Base-by-base conservation (phyloP, 2,329 filamentous ascomycete species). In the Thielaviopsis musarum region DNA sequence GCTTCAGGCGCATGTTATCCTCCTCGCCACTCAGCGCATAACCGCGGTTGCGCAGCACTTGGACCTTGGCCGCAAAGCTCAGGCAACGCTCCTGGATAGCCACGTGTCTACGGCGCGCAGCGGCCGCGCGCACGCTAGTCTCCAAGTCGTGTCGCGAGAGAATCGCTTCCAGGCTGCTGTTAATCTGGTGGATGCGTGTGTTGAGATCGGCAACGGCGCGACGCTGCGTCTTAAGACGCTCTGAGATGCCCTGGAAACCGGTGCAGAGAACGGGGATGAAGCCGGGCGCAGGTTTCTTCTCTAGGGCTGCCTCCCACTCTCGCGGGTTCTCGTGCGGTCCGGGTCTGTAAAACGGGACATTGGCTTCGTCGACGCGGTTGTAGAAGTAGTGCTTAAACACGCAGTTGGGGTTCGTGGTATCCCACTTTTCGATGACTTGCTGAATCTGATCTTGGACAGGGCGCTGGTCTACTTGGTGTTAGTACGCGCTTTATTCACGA, bases 381-480 rank as follows among this genome's bases (percentile, higher is more conserved):
- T 93, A 94, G 70, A 93, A 88, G 74, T 91, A 91, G 67, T 87
- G 77, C 70, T 88, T 86, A 73, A 93, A 89, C 28, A 80, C 81
- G 66, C 86, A 90, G 67, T 81, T 82, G 22, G 81, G 77, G 68
- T 77, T 79, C 26, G 76, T 71, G 1, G 86, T 83, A 62, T 87
- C 77, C 88, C 88, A 93, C 72, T 91, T 90, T 62, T 81, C 75
- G 57, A 81, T 74, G 49, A 93, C 77, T 26, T 82, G 75, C 62
- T 78, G 75, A 69, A 91, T 87, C 69, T 91, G 87, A 60, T 90
- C 84, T 21, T 82, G 77, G 52, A 91, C 79, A 54, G 83, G 81
- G 69, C 89, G 89, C 68, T 90, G 84, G 65, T 74, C 72, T 74
- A 56, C 4, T 34, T 7, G 9, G 5, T 34, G 30, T 34, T 12